Percentiles rank a stretch among this genome's conserved stretches.
phyloP scores from a whole-genome alignment of 164 flowering plant species.

The Stephania japonica region DNA sequence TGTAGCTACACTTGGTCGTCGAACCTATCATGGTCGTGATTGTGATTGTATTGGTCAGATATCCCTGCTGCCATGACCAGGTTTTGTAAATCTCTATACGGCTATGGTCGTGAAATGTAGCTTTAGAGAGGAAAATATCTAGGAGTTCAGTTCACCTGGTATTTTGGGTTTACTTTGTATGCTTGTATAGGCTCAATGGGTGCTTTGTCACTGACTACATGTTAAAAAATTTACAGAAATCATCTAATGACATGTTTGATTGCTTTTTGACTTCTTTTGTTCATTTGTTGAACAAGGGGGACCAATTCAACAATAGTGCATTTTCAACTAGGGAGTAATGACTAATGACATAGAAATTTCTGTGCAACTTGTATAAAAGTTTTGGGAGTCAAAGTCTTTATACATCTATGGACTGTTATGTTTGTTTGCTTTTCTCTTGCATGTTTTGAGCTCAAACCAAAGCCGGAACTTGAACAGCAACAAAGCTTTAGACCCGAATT shows the following conservation, averaged over 20 bases:
- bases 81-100: conserved; percentile 11
- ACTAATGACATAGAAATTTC: no score
- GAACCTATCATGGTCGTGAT: not conserved
- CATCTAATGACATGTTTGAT: not conserved
- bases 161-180: not conserved
- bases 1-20: conserved; percentile 46
- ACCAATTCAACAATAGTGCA: no score
- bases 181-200: not conserved
- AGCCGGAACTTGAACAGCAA: not conserved
- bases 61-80: conserved; percentile 5
- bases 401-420: not conserved
- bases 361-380: no score
- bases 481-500: no score
- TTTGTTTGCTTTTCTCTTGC: not conserved
- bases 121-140: not conserved
- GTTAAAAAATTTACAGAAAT: not conserved
- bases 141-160: not conserved
- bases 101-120: not conserved
- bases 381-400: not conserved
- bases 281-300: not conserved
- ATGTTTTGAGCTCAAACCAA: not conserved
- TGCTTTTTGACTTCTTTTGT: not conserved
- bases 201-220: not conserved
- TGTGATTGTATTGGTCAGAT: not conserved
- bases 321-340: no score